These are phyloP conservation scores for Inonotus hispidus DNA, from an alignment of 1,284 basidiomycete genomes.

Conservation along the genomic window DNA sequence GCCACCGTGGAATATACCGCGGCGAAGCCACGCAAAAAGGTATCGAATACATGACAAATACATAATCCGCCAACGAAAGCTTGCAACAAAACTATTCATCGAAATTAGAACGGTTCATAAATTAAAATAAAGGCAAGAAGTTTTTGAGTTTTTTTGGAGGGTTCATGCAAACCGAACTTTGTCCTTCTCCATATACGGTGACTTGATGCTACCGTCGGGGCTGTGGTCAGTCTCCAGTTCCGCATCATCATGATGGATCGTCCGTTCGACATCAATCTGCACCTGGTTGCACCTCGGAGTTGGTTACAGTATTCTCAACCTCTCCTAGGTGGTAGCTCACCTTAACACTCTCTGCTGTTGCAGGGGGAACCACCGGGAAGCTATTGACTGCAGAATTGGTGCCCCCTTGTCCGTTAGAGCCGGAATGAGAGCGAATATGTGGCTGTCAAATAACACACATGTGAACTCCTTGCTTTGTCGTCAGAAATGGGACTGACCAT, in stretches of 20 bases:
- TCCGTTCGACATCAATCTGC: constrained; percentile 18
- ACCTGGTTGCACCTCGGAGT: constrained; percentile 1
- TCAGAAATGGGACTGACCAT: neutral
- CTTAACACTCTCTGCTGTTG: constrained; percentile 14
- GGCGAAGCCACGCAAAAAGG: neutral
- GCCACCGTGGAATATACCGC: neutral
- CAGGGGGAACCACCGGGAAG: neutral
- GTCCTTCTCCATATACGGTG: constrained; percentile 1
- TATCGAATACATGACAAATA: neutral
- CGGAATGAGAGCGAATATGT: neutral
- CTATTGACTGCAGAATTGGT: neutral
- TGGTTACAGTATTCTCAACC: too few relatives aligned
- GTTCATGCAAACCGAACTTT: neutral
- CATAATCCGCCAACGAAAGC: neutral
- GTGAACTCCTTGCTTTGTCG: neutral
- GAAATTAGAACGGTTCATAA: neutral
- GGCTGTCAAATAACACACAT: neutral
- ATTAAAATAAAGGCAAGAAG: neutral
- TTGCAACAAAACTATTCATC: neutral
- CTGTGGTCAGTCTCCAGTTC: constrained; percentile 14
- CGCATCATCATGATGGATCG: constrained; percentile 14
- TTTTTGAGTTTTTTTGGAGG: neutral
- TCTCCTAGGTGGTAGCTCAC: neutral
- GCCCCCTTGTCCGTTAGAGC: constrained; percentile 1
- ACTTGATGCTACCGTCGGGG: constrained; percentile 9